Evolutionary conservation across 805 yeast genomes (phyloP).

Genomic region (Yarrowia keelungensis): DNA sequence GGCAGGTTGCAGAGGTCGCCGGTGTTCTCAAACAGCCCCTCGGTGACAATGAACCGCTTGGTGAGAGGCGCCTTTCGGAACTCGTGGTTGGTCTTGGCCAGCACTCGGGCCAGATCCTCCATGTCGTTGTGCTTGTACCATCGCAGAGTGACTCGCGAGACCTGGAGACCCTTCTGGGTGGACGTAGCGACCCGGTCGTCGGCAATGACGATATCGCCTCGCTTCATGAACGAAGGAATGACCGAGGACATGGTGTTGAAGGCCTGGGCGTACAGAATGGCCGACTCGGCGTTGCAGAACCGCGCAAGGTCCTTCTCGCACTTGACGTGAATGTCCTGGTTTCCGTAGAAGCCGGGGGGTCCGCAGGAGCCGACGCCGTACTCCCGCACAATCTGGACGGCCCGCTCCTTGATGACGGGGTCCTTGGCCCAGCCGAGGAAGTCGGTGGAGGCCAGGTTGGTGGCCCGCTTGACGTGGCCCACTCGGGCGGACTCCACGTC

Average conservation of each 20-base stretch:
- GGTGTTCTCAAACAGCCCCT: conserved; percentile 80
- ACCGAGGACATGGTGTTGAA: conserved; percentile 85
- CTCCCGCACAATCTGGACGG: conserved; percentile 63
- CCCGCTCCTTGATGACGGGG: conserved; percentile 57
- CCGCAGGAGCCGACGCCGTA: conserved; percentile 99
- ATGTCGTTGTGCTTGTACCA: conserved; percentile 89
- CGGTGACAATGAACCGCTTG: conserved; percentile 89
- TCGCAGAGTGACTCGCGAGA: conserved; percentile 84
- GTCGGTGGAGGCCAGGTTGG: conserved; percentile 76
- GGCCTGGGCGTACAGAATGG: conserved; percentile 92
- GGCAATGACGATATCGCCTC: conserved; percentile 92
- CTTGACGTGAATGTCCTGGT: conserved; percentile 86
- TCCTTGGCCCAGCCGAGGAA: conserved; percentile 67
- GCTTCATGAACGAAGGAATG: conserved; percentile 89
- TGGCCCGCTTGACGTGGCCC: conserved; percentile 50
- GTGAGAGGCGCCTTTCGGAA: conserved; percentile 74
- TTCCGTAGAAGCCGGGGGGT: conserved; percentile 97
- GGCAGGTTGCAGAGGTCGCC: conserved; percentile 83
- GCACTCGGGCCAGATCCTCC: conserved; percentile 75
- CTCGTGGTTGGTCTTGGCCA: conserved; percentile 63
- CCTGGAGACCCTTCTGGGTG: conserved; percentile 84
- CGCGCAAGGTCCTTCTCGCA: conserved; percentile 76
- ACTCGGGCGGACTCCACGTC: conserved; percentile 18
- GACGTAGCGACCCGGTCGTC: conserved; percentile 79
- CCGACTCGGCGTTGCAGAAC: conserved; percentile 77